Evolutionary conservation across 2,329 filamentous ascomycete genomes (phyloP).

Genomic region (Paecilomyces dactylethromorphus): DNA sequence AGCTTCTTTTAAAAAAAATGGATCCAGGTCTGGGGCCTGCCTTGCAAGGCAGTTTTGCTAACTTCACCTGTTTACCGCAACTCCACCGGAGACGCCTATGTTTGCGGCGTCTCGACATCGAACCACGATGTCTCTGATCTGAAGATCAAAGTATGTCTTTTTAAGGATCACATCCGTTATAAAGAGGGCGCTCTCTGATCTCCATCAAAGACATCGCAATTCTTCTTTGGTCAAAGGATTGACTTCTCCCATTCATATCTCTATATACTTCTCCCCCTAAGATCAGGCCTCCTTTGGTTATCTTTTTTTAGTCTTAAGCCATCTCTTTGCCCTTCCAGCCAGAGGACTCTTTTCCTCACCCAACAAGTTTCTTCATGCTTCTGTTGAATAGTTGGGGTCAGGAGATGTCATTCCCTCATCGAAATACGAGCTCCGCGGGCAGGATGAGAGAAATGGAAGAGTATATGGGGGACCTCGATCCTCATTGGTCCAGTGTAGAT

Average conservation of each 20-base stretch:
- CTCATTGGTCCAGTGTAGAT: slow-evolving; percentile 22
- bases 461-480: slow-evolving; percentile 20
- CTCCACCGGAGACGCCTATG: slow-evolving; percentile 18
- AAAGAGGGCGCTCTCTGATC: neutral
- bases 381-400: slow-evolving; percentile 12
- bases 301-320: slow-evolving; percentile 13
- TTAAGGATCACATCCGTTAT: neutral
- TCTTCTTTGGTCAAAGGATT: slow-evolving; percentile 5
- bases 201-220: neutral
- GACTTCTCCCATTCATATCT: neutral
- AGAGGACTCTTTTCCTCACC: slow-evolving; percentile 5
- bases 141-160: neutral
- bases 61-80: slow-evolving; percentile 2
- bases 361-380: slow-evolving; percentile 21
- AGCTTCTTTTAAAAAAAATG: slow-evolving; percentile 23
- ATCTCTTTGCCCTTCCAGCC: slow-evolving; percentile 10
- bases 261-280: neutral
- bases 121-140: slow-evolving; percentile 10
- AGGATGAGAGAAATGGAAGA: slow-evolving; percentile 19
- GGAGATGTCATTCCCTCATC: slow-evolving; percentile 22
- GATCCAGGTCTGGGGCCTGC: slow-evolving; percentile 22
- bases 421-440: slow-evolving; percentile 8
- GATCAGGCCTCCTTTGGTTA: neutral
- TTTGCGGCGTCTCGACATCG: slow-evolving; percentile 11
- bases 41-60: slow-evolving; percentile 26